A percentile compares a stretch with the other conserved stretches of the same genome.
These are phyloP conservation scores for Eimeria brunetti DNA, from an alignment of 169 alveolate genomes.

Conservation along the genomic window DNA sequence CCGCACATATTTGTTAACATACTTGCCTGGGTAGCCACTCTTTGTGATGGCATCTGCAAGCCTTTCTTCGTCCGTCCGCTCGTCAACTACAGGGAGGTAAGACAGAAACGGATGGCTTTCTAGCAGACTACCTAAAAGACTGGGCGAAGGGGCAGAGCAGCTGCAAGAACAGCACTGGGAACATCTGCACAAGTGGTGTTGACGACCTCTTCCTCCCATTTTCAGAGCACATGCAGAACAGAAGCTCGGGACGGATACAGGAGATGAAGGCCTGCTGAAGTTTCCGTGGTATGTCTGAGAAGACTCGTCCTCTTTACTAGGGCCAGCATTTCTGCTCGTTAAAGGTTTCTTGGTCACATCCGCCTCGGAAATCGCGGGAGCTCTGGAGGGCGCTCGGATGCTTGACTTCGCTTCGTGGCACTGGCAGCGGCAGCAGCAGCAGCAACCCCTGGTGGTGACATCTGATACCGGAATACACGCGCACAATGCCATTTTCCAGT, in stretches of 20 bases:
- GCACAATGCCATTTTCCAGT: constrained; percentile 32
- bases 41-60: constrained; percentile 40
- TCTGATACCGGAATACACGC: background rate
- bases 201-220: background rate
- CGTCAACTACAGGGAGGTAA: constrained; percentile 2
- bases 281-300: background rate
- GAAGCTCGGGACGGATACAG: background rate
- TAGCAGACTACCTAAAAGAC: background rate
- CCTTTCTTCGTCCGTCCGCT: constrained; percentile 20
- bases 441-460: constrained; percentile 4
- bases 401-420: background rate
- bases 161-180: constrained; percentile 29
- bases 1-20: background rate
- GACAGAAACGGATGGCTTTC: constrained; percentile 28
- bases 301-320: background rate
- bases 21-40: constrained; percentile 64
- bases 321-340: background rate
- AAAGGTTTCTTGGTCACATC: background rate
- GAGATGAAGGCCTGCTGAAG: background rate
- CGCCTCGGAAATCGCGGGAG: background rate
- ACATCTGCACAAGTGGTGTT: constrained; percentile 19
- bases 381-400: background rate
- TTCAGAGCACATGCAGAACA: background rate
- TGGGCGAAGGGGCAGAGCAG: background rate
- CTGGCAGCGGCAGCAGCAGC: constrained; percentile 57